phyloP scores from a whole-genome alignment of 345 rosid species.

The Capsella bursapastoris region DNA sequence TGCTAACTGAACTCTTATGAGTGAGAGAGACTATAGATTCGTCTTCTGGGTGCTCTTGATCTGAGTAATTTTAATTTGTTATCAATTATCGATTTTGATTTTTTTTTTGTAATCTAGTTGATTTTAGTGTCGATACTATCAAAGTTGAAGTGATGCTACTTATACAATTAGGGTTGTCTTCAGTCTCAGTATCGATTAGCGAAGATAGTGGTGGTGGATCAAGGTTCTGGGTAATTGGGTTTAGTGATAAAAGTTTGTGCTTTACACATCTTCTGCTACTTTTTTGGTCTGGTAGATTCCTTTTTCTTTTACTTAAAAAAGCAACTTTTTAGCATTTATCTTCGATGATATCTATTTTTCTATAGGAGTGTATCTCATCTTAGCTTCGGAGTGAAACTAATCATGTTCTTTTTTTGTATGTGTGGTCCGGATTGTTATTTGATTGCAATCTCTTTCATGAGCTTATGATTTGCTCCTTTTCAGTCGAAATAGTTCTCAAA shows the following conservation, averaged over 20 bases:
- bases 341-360: conserved; percentile 21
- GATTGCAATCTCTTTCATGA: conserved; percentile 8
- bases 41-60: background rate
- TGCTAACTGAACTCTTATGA: conserved; percentile 17
- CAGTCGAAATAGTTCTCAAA: background rate
- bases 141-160: conserved; percentile 23
- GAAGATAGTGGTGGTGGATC: conserved; percentile 13
- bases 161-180: background rate
- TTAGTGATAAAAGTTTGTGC: conserved; percentile 35
- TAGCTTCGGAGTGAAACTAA: conserved; percentile 34
- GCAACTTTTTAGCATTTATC: conserved; percentile 25
- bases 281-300: conserved; percentile 1
- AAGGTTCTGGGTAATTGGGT: conserved; percentile 27
- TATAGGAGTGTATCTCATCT: conserved; percentile 26
- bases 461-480: conserved; percentile 11
- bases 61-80: background rate
- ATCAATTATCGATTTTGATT: background rate
- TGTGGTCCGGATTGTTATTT: background rate
- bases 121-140: background rate
- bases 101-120: background rate
- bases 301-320: conserved; percentile 22
- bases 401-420: background rate
- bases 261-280: conserved; percentile 12
- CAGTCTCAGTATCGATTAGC: background rate
- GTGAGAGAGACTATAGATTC: conserved; percentile 26